These are phyloP conservation scores for Fusarium bactridioides DNA, from an alignment of 2,329 filamentous ascomycete species.

Conservation along the genomic window DNA sequence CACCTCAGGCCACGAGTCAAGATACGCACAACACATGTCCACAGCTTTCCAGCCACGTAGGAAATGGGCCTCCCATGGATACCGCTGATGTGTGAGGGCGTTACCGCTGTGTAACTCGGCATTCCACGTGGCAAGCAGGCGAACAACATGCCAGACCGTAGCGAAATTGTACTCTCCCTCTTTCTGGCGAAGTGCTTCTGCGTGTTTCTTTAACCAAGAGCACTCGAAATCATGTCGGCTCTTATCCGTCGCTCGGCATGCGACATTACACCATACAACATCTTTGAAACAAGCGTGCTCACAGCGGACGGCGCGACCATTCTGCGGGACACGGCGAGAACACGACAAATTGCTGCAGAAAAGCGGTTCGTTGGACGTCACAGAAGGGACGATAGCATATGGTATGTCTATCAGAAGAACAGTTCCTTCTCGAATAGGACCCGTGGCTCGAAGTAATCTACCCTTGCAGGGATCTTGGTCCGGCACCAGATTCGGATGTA, in stretches of 20 bases:
- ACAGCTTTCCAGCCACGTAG: slow-evolving; percentile 39
- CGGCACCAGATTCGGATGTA: slow-evolving; percentile 35
- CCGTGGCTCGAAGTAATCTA: slow-evolving; percentile 37
- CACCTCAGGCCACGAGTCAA: slow-evolving; percentile 40
- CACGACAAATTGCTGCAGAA: slow-evolving; percentile 42
- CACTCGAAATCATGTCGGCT: slow-evolving; percentile 41
- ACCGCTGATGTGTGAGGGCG: background rate
- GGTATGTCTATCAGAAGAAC: slow-evolving; percentile 40
- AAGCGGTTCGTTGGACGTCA: slow-evolving; percentile 27
- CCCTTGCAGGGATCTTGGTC: slow-evolving; percentile 40
- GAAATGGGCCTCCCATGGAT: slow-evolving; percentile 29
- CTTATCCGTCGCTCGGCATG: slow-evolving; percentile 32
- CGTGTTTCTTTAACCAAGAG: slow-evolving; percentile 35
- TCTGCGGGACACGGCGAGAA: slow-evolving; percentile 28
- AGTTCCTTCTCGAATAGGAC: slow-evolving; percentile 37
- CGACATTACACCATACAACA: slow-evolving; percentile 41
- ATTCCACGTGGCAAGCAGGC: slow-evolving; percentile 38
- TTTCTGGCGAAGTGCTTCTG: slow-evolving; percentile 13
- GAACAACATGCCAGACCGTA: slow-evolving; percentile 43
- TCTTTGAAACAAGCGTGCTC: slow-evolving; percentile 30
- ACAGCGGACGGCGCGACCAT: slow-evolving; percentile 23
- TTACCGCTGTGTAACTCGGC: slow-evolving; percentile 20
- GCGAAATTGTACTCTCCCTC: slow-evolving; percentile 41
- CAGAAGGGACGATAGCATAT: slow-evolving; percentile 41
- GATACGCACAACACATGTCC: slow-evolving; percentile 40